phyloP scores from a whole-genome alignment of 2,329 filamentous ascomycete genomes.

The Biscogniauxia mediterranea region DNA sequence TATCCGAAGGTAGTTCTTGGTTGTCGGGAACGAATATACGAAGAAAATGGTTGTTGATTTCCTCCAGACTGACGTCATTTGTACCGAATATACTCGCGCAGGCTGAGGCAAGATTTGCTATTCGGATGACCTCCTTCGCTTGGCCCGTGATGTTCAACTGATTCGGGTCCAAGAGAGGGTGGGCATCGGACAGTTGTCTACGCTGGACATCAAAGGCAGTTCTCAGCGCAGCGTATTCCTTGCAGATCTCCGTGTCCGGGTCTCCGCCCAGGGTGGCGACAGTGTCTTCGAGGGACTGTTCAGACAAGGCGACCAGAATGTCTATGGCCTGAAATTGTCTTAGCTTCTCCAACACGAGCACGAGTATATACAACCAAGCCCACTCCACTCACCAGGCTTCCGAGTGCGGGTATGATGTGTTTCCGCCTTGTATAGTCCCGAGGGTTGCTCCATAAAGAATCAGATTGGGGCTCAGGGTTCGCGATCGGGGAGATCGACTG shows the following conservation, averaged over 20 bases:
- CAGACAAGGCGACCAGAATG: slow-evolving; percentile 33
- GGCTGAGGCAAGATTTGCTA: slow-evolving; percentile 32
- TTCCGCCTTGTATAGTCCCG: slow-evolving; percentile 33
- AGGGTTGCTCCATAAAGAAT: slow-evolving; percentile 34
- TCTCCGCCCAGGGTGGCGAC: slow-evolving; percentile 31
- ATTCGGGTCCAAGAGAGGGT: slow-evolving; percentile 26
- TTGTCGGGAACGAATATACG: slow-evolving; percentile 30
- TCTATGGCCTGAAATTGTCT: slow-evolving; percentile 31
- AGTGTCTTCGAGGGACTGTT: slow-evolving; percentile 35
- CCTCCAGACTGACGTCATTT: slow-evolving; percentile 33
- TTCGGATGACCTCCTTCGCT: slow-evolving; percentile 30
- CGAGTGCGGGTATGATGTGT: slow-evolving; percentile 33
- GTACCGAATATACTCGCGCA: slow-evolving; percentile 35
- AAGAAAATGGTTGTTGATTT: slow-evolving; percentile 33
- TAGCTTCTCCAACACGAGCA: slow-evolving; percentile 11
- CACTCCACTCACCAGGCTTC: slow-evolving; percentile 30
- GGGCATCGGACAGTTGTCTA: slow-evolving; percentile 25
- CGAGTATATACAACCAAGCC: background rate
- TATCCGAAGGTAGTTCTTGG: slow-evolving; percentile 28
- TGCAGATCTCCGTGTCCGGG: slow-evolving; percentile 29
- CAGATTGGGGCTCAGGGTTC: slow-evolving; percentile 23
- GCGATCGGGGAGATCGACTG: slow-evolving; percentile 15
- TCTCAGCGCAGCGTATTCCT: slow-evolving; percentile 30
- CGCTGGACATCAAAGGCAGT: slow-evolving; percentile 29
- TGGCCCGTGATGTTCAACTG: slow-evolving; percentile 28